Percentiles rank a stretch among this genome's conserved stretches.
Evolutionary conservation across 352 stramenopile species (phyloP).

Genomic region (Pythium angustatum): DNA sequence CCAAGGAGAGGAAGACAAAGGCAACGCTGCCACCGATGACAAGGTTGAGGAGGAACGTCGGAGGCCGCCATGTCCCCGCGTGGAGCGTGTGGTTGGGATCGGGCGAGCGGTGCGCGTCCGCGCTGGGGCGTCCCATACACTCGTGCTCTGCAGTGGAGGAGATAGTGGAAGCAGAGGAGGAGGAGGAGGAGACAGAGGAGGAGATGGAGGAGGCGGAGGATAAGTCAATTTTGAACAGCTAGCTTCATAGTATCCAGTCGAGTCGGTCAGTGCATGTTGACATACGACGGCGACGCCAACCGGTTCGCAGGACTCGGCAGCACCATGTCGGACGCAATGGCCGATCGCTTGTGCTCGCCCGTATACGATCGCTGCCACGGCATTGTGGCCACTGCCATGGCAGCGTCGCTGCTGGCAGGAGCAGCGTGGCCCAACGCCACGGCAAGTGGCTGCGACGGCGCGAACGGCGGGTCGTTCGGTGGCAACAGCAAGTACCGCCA

Average conservation of each 20-base stretch:
- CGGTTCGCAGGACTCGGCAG: conserved; percentile 11
- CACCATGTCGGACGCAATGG: background rate
- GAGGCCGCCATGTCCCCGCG: background rate
- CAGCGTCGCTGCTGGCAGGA: background rate
- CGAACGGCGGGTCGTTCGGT: conserved; percentile 26
- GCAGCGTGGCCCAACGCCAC: conserved; percentile 7
- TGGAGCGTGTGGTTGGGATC: background rate
- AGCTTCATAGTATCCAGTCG: background rate
- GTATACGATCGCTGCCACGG: too few relatives aligned
- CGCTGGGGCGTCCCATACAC: conserved; percentile 20
- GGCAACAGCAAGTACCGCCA: conserved; percentile 74
- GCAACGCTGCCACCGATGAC: background rate
- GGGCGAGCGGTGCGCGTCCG: background rate
- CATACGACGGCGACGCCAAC: conserved; percentile 8
- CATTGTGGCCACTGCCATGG: too few relatives aligned
- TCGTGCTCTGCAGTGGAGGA: conserved; percentile 12
- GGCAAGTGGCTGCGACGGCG: conserved; percentile 6
- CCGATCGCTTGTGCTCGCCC: background rate
- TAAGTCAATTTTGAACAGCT: too few relatives aligned
- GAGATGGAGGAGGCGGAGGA: too few relatives aligned
- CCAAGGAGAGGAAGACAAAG: background rate
- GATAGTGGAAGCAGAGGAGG: too few relatives aligned
- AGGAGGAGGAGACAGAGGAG: too few relatives aligned
- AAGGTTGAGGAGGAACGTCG: too few relatives aligned
- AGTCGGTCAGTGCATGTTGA: conserved; percentile 10